These are phyloP conservation scores for Vararia minispora DNA, from an alignment of 768 basidiomycete genomes.

Conservation along the genomic window DNA sequence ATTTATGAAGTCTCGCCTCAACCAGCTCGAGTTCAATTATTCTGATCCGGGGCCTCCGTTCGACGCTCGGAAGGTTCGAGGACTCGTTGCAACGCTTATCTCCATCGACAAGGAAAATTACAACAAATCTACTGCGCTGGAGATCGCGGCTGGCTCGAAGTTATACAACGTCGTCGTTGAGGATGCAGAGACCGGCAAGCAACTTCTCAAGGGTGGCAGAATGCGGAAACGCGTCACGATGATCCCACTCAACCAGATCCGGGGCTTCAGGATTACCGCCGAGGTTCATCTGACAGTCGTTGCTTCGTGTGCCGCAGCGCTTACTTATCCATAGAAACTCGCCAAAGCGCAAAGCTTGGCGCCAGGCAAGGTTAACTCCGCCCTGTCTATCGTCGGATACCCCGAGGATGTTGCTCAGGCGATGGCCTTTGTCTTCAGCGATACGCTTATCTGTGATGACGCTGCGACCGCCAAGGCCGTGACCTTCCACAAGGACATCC, in stretches of 20 bases:
- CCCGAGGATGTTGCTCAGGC: slow-evolving; percentile 73
- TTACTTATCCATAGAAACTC: slow-evolving; percentile 49
- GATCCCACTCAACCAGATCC: slow-evolving; percentile 91
- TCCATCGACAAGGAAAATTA: slow-evolving; percentile 58
- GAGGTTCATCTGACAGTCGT: slow-evolving; percentile 27
- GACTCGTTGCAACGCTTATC: slow-evolving; percentile 85
- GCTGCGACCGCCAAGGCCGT: slow-evolving; percentile 77
- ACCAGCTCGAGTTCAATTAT: slow-evolving; percentile 78
- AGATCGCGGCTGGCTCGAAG: slow-evolving; percentile 83
- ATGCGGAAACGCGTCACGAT: slow-evolving; percentile 86
- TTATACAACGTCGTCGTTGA: slow-evolving; percentile 92
- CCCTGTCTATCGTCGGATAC: slow-evolving; percentile 84
- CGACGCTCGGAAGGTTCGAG: slow-evolving; percentile 80
- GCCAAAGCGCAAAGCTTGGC: slow-evolving; percentile 59
- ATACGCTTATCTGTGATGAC: slow-evolving; percentile 86
- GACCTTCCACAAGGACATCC: slow-evolving; percentile 63
- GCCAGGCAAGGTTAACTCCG: slow-evolving; percentile 71
- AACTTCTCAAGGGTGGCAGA: slow-evolving; percentile 64
- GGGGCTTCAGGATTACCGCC: slow-evolving; percentile 38
- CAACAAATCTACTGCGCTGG: slow-evolving; percentile 79
- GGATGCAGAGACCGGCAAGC: slow-evolving; percentile 80
- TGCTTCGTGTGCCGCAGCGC: neutral
- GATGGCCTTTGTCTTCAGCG: slow-evolving; percentile 88
- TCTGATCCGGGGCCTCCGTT: slow-evolving; percentile 66
- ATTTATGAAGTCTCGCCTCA: slow-evolving; percentile 48